phyloP scores from a whole-genome alignment of 208 protist genomes.

The Trypanosoma conorhini region DNA sequence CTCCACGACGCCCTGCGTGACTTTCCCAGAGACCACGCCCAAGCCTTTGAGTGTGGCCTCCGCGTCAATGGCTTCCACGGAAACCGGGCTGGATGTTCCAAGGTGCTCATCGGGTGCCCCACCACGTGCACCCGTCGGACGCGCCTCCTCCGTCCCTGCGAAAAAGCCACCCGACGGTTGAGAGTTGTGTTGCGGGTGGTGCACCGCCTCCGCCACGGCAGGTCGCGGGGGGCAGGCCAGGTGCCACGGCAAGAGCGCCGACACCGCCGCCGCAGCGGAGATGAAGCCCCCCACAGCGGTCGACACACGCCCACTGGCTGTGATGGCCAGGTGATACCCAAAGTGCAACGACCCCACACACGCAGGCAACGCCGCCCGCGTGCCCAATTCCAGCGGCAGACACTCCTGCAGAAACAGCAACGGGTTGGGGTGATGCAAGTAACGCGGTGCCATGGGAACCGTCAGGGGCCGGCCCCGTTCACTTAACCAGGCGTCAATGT shows the following conservation, averaged over 20 bases:
- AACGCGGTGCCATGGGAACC: conserved; percentile 19
- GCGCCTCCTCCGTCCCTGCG: background rate
- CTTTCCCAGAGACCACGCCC: conserved; percentile 11
- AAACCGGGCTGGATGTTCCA: background rate
- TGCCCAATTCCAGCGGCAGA: conserved; percentile 24
- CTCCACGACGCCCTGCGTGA: conserved; percentile 1
- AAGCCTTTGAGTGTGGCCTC: conserved; percentile 12
- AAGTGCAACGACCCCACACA: conserved; percentile 11
- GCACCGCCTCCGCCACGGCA: background rate
- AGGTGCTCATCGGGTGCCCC: background rate
- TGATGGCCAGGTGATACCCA: conserved; percentile 13
- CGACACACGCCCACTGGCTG: conserved; percentile 9
- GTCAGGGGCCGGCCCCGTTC: conserved; percentile 5
- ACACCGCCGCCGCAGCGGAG: conserved; percentile 14
- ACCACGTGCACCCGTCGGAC: background rate
- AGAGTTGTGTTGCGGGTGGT: background rate
- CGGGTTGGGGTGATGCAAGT: background rate
- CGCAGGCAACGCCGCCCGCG: background rate
- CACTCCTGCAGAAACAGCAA: conserved; percentile 16
- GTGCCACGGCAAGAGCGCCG: conserved; percentile 21
- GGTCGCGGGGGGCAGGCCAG: background rate
- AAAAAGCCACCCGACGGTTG: background rate
- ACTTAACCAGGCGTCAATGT: conserved; percentile 23
- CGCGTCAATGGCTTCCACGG: conserved; percentile 20
- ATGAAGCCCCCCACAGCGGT: conserved; percentile 17